Evolutionary conservation across 176 grass and related monocot species (phyloP), one percentile per base, ranked within the genome.

Genomic region (Musa beccarii): DNA sequence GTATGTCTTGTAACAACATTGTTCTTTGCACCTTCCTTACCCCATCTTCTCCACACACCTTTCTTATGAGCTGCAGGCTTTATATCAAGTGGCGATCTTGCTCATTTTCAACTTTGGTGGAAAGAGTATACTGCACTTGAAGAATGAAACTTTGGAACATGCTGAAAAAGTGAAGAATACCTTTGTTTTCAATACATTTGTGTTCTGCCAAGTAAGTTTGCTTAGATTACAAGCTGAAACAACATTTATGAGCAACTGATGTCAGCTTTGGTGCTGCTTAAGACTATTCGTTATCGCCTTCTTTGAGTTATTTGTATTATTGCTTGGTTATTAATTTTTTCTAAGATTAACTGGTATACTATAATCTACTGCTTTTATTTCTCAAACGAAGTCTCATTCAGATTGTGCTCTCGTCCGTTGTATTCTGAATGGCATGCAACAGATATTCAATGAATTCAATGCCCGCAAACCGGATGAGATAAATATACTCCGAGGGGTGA

Each of bases 361-460:
- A 43, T 43, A 43, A 43, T 43, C 34, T 0, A 43, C 34, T 43
- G 8, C 14, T 17, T 61, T 61, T 68, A 68, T 49, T 51, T 70
- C 20, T 71, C 1, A 71, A 69, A 7, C 1, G 13, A 50, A 14
- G 25, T 23, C 11, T 54, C 9, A 75, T 43, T 51, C 24, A 28
- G 51, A 80, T 71, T 70, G 61, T 71, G 64, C 63, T 66, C 63
- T 8, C 23, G 26, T 66, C 2, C 13, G n/a, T 66, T 29, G 1
- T 66, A 17, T 20, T 79, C 23, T 53, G 85, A 59, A 84, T 51
- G 6, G 76, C 79, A 75, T 6, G 8, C 51, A 55, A 62, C 84
- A 96, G 93, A 85, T 92, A 76, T 90, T 96, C 74, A 96, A 96
- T 22, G 93, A 96, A 77, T 87, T 96, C 79, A 96, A 96, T 88